Percentiles rank a stretch among this genome's conserved stretches.
Evolutionary conservation across 495 filamentous ascomycete genomes (phyloP).

Genomic region (Trichoderma virens): DNA sequence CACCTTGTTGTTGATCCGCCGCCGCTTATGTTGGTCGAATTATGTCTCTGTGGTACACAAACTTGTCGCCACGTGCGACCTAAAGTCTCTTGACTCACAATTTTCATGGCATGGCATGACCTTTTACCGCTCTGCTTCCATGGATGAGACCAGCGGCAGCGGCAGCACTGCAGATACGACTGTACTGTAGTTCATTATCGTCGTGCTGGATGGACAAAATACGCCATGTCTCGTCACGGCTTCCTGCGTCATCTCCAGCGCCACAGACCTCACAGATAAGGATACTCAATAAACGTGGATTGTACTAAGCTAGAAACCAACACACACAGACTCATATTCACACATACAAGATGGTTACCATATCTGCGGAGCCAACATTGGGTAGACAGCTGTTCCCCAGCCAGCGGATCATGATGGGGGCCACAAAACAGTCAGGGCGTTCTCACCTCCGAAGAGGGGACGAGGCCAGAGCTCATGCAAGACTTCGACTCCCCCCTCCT

Average conservation of each 20-base stretch:
- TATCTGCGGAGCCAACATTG: not conserved
- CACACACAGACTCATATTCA: not conserved
- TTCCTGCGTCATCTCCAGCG: slow-evolving; percentile 5
- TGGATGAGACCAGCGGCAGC: not conserved
- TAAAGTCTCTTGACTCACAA: not conserved
- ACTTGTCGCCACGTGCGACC: slow-evolving; percentile 6
- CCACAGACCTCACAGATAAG: not conserved
- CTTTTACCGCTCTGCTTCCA: not conserved
- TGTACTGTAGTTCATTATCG: not conserved
- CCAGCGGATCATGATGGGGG: not conserved
- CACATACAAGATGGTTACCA: not conserved
- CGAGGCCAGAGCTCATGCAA: not conserved
- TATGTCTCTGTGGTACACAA: slow-evolving; percentile 8
- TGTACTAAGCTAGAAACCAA: not conserved
- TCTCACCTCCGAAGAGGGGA: not conserved
- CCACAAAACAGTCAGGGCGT: not conserved
- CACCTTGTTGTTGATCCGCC: not conserved
- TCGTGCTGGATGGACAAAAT: not conserved
- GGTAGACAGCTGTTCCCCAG: not conserved
- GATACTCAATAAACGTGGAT: not conserved
- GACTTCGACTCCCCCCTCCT: not conserved
- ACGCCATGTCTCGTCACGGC: not conserved
- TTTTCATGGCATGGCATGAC: not conserved
- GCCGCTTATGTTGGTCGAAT: not conserved
- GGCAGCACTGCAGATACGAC: not conserved